Evolutionary conservation across 768 basidiomycete genomes (phyloP), one percentile per base, ranked within the genome.

Genomic region (Boletus insuetus): DNA sequence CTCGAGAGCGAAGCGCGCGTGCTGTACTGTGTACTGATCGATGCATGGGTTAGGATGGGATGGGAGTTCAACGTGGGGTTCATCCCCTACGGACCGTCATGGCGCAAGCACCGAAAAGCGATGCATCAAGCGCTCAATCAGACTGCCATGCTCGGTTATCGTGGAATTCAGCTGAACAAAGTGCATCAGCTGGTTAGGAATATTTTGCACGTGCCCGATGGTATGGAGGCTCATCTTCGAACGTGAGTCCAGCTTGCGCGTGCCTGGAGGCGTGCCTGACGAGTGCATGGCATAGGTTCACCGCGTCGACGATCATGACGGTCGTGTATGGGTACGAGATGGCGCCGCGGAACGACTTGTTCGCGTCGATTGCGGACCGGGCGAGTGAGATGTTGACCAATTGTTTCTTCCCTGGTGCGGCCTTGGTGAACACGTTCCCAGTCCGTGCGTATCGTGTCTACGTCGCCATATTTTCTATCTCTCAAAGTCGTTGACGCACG

Each of bases 61-160:
- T 77, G 74, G 71, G 72, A 73, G 46, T 76, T 74, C 53, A 70
- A 74, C 49, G 61, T 71, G 8, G 70, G 64, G 26, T 60, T 73
- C 32, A 66, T 72, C 58, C 67, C 61, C 2, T 76, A 78, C 53
- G 74, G 73, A 1, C 48, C 70, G 2, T 56, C 54, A 42, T 79
- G 76, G 77, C 69, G 74, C 9, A 63, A 58, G 32, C 72, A 77
- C 51, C 61, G 76, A 34, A 68, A 71, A 43, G 64, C 72, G 34
- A 70, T 71, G 54, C 74, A 75, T 40, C 73, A 77, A 35, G 61
- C 61, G n/a, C 66, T 76, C 58, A 66, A 64, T 42, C 67, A 64
- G n/a, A 67, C 65, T 5, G 66, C 68, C 0, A 56, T 65, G 55
- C 6, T 62, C n/a, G 57, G 56, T 13, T 77, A 74, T 42, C 58